Evolutionary conservation across 2,329 filamentous ascomycete species (phyloP).

Genomic region (Penicillium sp.): DNA sequence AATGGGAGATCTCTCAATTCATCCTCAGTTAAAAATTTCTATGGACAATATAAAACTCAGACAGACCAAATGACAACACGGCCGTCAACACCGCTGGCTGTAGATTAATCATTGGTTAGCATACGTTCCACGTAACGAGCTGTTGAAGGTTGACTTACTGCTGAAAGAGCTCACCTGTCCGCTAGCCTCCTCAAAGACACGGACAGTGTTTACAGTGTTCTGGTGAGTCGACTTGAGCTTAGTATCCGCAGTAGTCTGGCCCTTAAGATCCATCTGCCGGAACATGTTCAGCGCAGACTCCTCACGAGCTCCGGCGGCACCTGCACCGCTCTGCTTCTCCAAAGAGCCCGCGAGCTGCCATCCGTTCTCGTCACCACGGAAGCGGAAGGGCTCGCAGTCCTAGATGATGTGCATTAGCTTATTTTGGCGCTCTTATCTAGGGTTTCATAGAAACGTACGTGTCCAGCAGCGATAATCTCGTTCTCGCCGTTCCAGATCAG

Average conservation of each 20-base stretch:
- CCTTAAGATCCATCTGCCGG: slow-evolving; percentile 96
- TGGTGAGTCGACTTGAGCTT: slow-evolving; percentile 95
- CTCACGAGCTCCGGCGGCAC: slow-evolving; percentile 65
- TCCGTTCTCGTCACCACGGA: slow-evolving; percentile 73
- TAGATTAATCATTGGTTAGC: slow-evolving; percentile 21
- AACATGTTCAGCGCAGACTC: slow-evolving; percentile 98
- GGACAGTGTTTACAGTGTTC: slow-evolving; percentile 87
- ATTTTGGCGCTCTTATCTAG: neutral
- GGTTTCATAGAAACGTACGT: slow-evolving; percentile 54
- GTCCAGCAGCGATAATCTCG: slow-evolving; percentile 93
- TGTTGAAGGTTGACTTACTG: slow-evolving; percentile 59
- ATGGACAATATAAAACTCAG: slow-evolving; percentile 40
- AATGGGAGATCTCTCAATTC: neutral
- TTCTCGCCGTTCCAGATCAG: slow-evolving; percentile 88
- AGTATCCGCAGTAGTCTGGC: slow-evolving; percentile 87
- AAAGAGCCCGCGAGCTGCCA: slow-evolving; percentile 84
- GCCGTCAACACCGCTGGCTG: slow-evolving; percentile 81
- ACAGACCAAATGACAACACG: slow-evolving; percentile 76
- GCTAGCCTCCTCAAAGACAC: slow-evolving; percentile 69
- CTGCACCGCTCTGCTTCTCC: slow-evolving; percentile 69
- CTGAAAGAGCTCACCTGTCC: slow-evolving; percentile 76
- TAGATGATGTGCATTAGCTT: slow-evolving; percentile 25
- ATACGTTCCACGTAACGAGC: slow-evolving; percentile 11
- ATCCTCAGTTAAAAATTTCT: neutral
- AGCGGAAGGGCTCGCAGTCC: slow-evolving; percentile 83